phyloP scores from a whole-genome alignment of 805 yeast species.

The Metschnikowia drakensbergensis region DNA sequence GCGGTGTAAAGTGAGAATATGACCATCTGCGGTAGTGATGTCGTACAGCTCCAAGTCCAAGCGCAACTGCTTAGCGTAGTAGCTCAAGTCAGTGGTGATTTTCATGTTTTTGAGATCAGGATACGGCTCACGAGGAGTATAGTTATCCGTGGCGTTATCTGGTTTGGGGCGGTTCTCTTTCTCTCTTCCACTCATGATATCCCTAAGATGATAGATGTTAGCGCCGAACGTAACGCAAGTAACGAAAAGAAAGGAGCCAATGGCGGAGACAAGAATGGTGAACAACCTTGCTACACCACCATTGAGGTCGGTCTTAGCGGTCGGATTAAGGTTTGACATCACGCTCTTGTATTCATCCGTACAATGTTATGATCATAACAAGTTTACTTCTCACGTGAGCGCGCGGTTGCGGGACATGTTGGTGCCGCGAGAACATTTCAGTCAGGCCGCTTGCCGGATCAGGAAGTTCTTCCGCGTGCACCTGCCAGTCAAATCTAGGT shows the following conservation, averaged over 20 bases:
- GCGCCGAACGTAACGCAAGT: conserved; percentile 25
- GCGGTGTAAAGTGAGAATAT: conserved; percentile 60
- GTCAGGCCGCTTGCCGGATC: neutral
- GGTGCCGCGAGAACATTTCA: neutral
- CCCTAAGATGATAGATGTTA: conserved; percentile 27
- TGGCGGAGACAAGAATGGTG: conserved; percentile 23
- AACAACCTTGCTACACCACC: conserved; percentile 19
- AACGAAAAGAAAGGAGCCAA: conserved; percentile 31
- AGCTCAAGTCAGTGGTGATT: conserved; percentile 47
- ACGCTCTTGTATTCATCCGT: neutral
- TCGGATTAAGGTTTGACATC: conserved; percentile 11
- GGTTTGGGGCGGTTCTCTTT: conserved; percentile 24
- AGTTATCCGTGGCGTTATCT: conserved; percentile 20
- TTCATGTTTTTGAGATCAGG: conserved; percentile 34
- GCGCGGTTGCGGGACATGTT: neutral
- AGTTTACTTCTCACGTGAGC: neutral
- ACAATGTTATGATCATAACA: neutral
- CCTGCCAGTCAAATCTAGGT: too few species aligned
- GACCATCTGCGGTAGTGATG: conserved; percentile 78
- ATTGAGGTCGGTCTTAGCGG: conserved; percentile 17
- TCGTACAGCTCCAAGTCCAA: conserved; percentile 56
- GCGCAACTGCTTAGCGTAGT: conserved; percentile 63
- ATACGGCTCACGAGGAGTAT: conserved; percentile 31
- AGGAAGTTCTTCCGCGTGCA: too few species aligned
- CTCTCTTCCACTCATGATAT: conserved; percentile 29